Evolutionary conservation across 192 early-diverging fungal genomes (phyloP).

Genomic region (Diversispora epigaea): DNA sequence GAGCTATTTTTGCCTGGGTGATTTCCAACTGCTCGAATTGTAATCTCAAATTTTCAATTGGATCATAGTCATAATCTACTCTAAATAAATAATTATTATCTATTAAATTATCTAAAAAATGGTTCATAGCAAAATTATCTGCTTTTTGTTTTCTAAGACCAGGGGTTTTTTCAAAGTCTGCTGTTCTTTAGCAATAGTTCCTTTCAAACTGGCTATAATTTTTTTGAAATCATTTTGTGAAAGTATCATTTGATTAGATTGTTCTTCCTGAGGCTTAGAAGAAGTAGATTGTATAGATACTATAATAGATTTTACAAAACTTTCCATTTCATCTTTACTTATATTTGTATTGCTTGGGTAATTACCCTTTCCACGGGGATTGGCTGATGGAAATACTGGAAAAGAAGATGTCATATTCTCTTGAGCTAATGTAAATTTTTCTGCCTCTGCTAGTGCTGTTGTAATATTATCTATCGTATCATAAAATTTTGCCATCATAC

Average conservation of each 20-base stretch:
- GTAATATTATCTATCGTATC: neutral
- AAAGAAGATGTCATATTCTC: neutral
- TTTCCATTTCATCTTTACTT: conserved; percentile 1
- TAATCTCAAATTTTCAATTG: conserved; percentile 27
- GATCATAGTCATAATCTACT: conserved; percentile 26
- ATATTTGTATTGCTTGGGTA: conserved; percentile 18
- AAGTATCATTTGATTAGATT: conserved; percentile 6
- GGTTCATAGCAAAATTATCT: conserved; percentile 2
- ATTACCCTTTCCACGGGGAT: too few species aligned
- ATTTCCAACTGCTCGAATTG: conserved; percentile 24
- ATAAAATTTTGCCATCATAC: neutral
- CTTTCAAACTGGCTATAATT: neutral
- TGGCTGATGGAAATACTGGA: neutral
- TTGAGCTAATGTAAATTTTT: conserved; percentile 9
- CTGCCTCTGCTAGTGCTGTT: conserved; percentile 1
- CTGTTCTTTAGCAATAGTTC: too few species aligned
- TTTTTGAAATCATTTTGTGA: conserved; percentile 27
- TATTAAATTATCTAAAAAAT: conserved; percentile 18
- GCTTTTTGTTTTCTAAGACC: conserved; percentile 24
- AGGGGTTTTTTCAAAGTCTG: conserved; percentile 4
- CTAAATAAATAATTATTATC: conserved; percentile 19
- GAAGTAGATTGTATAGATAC: conserved; percentile 1
- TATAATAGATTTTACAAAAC: conserved; percentile 11
- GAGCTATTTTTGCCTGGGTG: conserved; percentile 21
- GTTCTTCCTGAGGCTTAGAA: conserved; percentile 28